phyloP scores from a whole-genome alignment of 2,329 filamentous ascomycete genomes.

The Aciculosporium take region DNA sequence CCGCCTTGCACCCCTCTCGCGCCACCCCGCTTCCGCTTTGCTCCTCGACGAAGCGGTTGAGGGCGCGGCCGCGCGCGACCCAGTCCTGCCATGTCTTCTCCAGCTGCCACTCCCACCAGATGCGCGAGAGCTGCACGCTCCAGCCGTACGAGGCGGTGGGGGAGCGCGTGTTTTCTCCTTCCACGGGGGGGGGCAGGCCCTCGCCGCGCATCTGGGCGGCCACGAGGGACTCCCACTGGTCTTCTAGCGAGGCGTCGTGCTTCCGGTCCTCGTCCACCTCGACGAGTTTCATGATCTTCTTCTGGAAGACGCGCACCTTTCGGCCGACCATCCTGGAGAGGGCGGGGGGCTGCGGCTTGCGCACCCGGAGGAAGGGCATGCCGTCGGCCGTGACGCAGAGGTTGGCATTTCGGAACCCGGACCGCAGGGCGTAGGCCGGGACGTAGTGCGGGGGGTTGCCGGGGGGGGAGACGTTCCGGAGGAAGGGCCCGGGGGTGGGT shows the following conservation, averaged over 20 bases:
- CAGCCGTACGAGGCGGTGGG: constrained; percentile 14
- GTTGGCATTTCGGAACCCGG: constrained; percentile 35
- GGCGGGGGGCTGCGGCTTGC: constrained; percentile 47
- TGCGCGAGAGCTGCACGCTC: constrained; percentile 15
- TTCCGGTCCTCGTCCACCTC: constrained; percentile 25
- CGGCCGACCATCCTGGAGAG: constrained; percentile 44
- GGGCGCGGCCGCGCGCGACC: constrained; percentile 25
- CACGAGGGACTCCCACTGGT: constrained; percentile 33
- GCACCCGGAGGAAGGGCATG: constrained; percentile 50
- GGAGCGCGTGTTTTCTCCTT: constrained; percentile 6
- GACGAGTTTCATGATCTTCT: constrained; percentile 23
- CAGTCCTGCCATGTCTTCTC: constrained; percentile 22
- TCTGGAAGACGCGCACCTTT: constrained; percentile 30
- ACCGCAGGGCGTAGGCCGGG: constrained; percentile 26
- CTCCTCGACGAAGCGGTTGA: constrained; percentile 25
- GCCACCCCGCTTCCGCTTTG: constrained; percentile 16
- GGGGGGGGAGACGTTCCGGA: constrained; percentile 19
- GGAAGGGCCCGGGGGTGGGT: constrained; percentile 14
- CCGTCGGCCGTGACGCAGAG: constrained; percentile 37
- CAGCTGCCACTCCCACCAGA: constrained; percentile 20
- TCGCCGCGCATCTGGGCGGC: constrained; percentile 11
- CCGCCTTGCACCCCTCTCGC: not conserved
- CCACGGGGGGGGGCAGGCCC: not conserved
- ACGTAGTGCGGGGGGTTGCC: constrained; percentile 34
- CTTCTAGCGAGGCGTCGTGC: constrained; percentile 23